Evolutionary conservation across 1,139 yeast genomes (phyloP).

Genomic region (Saccharomycopsis phalli): DNA sequence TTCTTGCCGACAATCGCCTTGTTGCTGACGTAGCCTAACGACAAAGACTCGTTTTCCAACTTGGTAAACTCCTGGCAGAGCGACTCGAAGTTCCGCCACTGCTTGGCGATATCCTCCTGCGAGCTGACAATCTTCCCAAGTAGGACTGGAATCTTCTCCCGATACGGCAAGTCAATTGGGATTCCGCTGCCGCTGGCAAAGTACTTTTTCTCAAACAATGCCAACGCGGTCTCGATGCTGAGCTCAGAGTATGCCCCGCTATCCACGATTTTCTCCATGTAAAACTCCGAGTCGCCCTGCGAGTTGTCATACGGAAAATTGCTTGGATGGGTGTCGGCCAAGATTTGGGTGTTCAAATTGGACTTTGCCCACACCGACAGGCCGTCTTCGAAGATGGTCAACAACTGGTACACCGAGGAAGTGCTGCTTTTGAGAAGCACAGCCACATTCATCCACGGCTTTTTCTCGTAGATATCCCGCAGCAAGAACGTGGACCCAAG

Average conservation of each 20-base stretch:
- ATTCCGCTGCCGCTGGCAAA: not conserved
- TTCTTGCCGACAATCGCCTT: constrained; percentile 25
- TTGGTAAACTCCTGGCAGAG: constrained; percentile 60
- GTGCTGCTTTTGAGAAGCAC: constrained; percentile 57
- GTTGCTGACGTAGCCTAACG: constrained; percentile 26
- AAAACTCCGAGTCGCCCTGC: constrained; percentile 30
- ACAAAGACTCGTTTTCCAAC: constrained; percentile 46
- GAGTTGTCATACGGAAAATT: constrained; percentile 9
- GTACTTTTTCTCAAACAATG: constrained; percentile 29
- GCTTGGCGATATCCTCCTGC: constrained; percentile 28
- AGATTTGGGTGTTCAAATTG: constrained; percentile 22
- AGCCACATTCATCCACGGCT: constrained; percentile 28
- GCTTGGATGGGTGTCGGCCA: not conserved
- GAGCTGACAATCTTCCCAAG: constrained; percentile 1
- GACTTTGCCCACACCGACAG: constrained; percentile 27
- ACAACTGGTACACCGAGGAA: constrained; percentile 37
- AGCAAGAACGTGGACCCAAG: constrained; percentile 23
- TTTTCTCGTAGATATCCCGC: constrained; percentile 22
- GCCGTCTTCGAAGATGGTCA: constrained; percentile 26
- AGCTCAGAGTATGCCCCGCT: constrained; percentile 38
- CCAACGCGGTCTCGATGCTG: constrained; percentile 36
- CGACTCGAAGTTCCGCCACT: constrained; percentile 55
- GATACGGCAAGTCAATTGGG: constrained; percentile 23
- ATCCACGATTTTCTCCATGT: constrained; percentile 37
- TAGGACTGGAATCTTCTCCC: constrained; percentile 22